These are phyloP conservation scores for Vitellaria paradoxa DNA, from an alignment of 179 eudicot species.

Conservation along the genomic window DNA sequence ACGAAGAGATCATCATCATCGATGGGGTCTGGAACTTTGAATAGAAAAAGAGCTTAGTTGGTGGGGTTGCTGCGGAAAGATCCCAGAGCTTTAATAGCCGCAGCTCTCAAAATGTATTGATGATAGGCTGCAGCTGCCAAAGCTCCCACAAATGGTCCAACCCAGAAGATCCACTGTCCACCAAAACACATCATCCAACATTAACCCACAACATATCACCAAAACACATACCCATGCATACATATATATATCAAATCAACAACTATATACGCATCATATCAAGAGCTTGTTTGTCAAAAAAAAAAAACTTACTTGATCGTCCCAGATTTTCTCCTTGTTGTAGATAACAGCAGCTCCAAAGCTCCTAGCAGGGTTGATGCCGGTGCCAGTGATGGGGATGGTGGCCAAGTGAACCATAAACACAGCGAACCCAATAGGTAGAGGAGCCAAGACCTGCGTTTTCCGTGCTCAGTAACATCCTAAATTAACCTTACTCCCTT, in stretches of 20 bases:
- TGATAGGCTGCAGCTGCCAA: conserved; percentile 80
- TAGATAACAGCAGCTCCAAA: conserved; percentile 69
- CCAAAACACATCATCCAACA: no score
- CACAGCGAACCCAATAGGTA: conserved; percentile 74
- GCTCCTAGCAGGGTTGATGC: conserved; percentile 69
- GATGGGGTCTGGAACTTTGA: no score
- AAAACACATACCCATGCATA: background rate
- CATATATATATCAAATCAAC: background rate
- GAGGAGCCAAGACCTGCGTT: conserved; percentile 52
- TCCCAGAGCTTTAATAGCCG: conserved; percentile 77
- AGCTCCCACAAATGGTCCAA: conserved; percentile 80
- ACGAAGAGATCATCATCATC: no score
- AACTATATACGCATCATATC: background rate
- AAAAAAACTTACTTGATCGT: conserved; percentile 50
- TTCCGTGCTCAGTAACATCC: no score
- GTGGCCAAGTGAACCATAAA: conserved; percentile 75
- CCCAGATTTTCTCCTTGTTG: conserved; percentile 55
- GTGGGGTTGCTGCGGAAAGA: conserved; percentile 83
- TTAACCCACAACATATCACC: background rate
- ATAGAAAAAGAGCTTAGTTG: conserved; percentile 31
- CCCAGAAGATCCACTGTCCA: conserved; percentile 89
- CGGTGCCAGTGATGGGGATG: conserved; percentile 80
- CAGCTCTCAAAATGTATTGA: conserved; percentile 83
- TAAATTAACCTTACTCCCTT: background rate
- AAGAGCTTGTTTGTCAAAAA: conserved; percentile 19